Evolutionary conservation across 2,329 filamentous ascomycete species (phyloP).

Genomic region (Aspergillus sp.): DNA sequence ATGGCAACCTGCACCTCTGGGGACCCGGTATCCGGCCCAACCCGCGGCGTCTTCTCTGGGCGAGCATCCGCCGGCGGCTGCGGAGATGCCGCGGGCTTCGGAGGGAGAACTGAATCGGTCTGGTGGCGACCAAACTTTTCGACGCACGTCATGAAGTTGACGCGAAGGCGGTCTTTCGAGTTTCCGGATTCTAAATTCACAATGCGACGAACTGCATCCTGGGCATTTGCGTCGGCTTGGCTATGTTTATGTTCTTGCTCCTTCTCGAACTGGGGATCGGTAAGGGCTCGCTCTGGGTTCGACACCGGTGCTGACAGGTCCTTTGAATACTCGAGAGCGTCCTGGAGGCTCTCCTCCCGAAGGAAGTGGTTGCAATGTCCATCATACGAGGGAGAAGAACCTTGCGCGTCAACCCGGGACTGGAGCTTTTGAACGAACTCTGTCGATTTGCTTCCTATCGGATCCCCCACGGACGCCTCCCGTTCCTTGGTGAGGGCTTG

Average conservation of each 20-base stretch:
- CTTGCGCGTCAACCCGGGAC: constrained; percentile 10
- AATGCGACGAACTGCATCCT: constrained; percentile 71
- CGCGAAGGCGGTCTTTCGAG: constrained; percentile 65
- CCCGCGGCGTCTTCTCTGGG: constrained; percentile 50
- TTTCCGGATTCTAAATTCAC: constrained; percentile 66
- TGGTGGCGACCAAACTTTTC: constrained; percentile 83
- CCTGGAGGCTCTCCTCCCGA: constrained; percentile 55
- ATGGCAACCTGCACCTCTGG: constrained; percentile 97
- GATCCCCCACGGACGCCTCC: constrained; percentile 59
- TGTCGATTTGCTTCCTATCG: constrained; percentile 67
- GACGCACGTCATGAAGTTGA: constrained; percentile 77
- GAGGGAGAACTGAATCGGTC: constrained; percentile 63
- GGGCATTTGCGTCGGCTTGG: constrained; percentile 54
- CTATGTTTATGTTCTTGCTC: constrained; percentile 40
- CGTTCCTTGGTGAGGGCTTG: constrained; percentile 58
- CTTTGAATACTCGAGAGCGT: constrained; percentile 58
- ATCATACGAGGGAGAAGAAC: constrained; percentile 6
- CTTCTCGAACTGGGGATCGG: constrained; percentile 31
- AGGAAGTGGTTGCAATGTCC: constrained; percentile 74
- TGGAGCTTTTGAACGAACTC: constrained; percentile 56
- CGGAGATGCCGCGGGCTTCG: constrained; percentile 43
- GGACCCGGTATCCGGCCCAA: constrained; percentile 88
- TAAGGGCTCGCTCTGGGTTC: constrained; percentile 18
- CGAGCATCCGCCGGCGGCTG: constrained; percentile 30
- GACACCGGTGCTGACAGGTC: constrained; percentile 43